Evolutionary conservation across 2,329 filamentous ascomycete genomes (phyloP), one percentile per base, ranked within the genome.

Genomic region (Clarireedia hainanense): DNA sequence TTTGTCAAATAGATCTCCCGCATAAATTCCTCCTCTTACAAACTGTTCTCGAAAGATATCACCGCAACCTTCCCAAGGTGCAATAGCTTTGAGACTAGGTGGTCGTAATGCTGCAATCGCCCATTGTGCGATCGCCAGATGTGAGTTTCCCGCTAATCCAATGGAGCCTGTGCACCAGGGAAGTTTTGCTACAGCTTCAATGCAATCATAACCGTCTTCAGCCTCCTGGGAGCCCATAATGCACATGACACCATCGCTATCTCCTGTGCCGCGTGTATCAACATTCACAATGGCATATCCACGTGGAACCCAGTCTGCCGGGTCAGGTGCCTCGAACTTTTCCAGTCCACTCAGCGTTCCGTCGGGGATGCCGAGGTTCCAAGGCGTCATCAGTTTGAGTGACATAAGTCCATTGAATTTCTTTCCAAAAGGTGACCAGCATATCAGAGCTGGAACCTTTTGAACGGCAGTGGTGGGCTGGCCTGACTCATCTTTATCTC

Each of bases 81-180:
- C 59, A 26, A 63, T 61, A 20, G 55, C 55, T 34, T 52, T 57
- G 7, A 63, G 42, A 3, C 42, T 42, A 15, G 57, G 59, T 26
- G 60, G 62, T 17, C 53, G 42, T 37, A 52, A 46, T 6, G 50
- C 52, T 51, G 64, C 62, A 20, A 64, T 61, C 43, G 63, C 64
- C 64, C 64, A 67, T 51, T 68, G 66, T 14, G 51, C 45, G 9
- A 64, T 63, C 42, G 62, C 64, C 10, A 66, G 57, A 27, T 57
- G 59, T 4, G 62, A 65, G 55, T 66, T 67, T n/a, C 65, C 66
- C 3, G 58, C 60, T 46, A 66, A 51, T 1, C 59, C 61, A 20
- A 68, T 50, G 15, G 30, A 42, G 1, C 65, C 65, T 50, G 55
- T 63, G 51, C 64, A 68, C 65, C 65, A 68, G 1, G 56, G 30